These are phyloP conservation scores for Calonectria pseudoreteaudii DNA, from an alignment of 2,329 filamentous ascomycete species.

Conservation along the genomic window DNA sequence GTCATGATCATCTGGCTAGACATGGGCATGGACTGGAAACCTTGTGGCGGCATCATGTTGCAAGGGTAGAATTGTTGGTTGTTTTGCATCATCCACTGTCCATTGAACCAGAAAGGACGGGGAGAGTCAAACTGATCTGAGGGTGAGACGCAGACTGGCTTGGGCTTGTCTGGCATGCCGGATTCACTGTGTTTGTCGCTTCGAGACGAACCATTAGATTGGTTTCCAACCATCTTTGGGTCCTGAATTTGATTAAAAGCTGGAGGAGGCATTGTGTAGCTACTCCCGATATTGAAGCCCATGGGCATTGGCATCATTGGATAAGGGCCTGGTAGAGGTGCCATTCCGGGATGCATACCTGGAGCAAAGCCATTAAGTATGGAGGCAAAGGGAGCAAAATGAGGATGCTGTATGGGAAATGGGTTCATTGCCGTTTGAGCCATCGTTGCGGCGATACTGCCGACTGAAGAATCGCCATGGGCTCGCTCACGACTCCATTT, in stretches of 20 bases:
- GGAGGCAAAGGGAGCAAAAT: conserved; percentile 45
- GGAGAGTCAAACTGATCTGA: conserved; percentile 60
- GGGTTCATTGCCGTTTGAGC: conserved; percentile 34
- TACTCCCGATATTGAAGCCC: conserved; percentile 49
- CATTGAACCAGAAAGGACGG: conserved; percentile 59
- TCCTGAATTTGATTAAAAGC: conserved; percentile 38
- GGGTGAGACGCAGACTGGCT: conserved; percentile 50
- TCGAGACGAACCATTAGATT: conserved; percentile 32
- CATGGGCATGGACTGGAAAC: conserved; percentile 42
- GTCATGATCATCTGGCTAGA: conserved; percentile 37
- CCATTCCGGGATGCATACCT: conserved; percentile 46
- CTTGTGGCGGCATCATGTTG: conserved; percentile 44
- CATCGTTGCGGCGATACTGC: conserved; percentile 34
- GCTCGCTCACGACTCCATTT: conserved; percentile 61
- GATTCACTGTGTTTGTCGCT: conserved; percentile 47
- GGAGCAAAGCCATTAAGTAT: conserved; percentile 48
- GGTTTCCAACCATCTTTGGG: conserved; percentile 34
- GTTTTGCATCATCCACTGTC: conserved; percentile 56
- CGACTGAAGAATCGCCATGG: conserved; percentile 35
- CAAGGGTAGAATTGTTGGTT: conserved; percentile 40
- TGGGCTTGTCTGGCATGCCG: conserved; percentile 47
- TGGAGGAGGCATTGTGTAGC: conserved; percentile 41
- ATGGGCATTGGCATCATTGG: conserved; percentile 56
- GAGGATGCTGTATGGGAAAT: conserved; percentile 42
- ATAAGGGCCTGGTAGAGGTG: conserved; percentile 46